A percentile compares a stretch with the other conserved stretches of the same genome.
Conservation (phyloP, 1,139 yeast genomes). For the Suhomyces chickasaworum region DNA sequence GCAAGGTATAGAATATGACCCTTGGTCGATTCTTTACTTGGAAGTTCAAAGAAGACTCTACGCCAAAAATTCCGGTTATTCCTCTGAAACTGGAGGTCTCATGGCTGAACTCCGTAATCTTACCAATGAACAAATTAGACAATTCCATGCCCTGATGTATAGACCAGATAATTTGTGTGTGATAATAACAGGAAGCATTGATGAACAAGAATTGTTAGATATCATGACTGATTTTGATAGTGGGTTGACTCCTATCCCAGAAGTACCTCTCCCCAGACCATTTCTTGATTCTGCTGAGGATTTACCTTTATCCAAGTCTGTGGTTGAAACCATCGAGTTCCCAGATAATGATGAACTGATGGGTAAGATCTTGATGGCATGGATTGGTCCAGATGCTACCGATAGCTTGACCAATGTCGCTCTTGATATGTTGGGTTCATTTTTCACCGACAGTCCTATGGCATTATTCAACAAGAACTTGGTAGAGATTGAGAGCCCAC, state of each 20-base stretch:
- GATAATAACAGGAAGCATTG: constrained; percentile 81
- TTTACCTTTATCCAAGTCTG: constrained; percentile 43
- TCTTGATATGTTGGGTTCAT: constrained; percentile 68
- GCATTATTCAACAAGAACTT: constrained; percentile 66
- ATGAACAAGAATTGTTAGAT: constrained; percentile 65
- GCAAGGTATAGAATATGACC: constrained; percentile 87
- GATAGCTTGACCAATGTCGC: constrained; percentile 64
- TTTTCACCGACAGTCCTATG: constrained; percentile 74
- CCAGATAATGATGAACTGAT: constrained; percentile 88
- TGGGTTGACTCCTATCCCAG: constrained; percentile 46
- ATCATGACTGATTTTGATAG: constrained; percentile 67
- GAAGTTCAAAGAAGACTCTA: constrained; percentile 66
- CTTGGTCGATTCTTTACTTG: constrained; percentile 70
- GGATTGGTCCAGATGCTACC: constrained; percentile 77
- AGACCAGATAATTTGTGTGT: constrained; percentile 84
- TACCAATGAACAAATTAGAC: constrained; percentile 69
- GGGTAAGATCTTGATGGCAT: constrained; percentile 73
- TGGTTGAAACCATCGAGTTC: constrained; percentile 62
- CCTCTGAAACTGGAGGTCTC: constrained; percentile 94
- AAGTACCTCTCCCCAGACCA: constrained; percentile 57
- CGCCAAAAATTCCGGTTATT: constrained; percentile 68
- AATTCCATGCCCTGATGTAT: constrained; percentile 72
- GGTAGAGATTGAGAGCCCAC: constrained; percentile 81
- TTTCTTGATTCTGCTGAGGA: constrained; percentile 73
- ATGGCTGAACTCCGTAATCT: constrained; percentile 74